Evolutionary conservation across 148 eudicot species (phyloP), one percentile per base, ranked within the genome.

Genomic region (Limonium bicolor): DNA sequence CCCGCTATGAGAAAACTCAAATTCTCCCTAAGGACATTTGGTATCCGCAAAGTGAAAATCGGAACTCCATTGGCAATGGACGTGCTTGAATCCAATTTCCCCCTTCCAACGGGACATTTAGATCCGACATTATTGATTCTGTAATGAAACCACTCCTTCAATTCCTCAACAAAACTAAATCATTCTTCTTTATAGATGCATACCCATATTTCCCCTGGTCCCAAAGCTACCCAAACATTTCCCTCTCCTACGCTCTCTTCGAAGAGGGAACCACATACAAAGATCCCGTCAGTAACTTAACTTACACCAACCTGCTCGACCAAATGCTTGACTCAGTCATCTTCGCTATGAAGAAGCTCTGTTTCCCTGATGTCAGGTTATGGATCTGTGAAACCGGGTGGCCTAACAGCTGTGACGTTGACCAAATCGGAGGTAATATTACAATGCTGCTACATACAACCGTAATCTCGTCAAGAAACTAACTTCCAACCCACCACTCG

Each of bases 1-100:
- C 97, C 92, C 1, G 74, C 92, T 3, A 88, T 88, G 78, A 69
- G 86, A 31, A 69, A 63, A 22, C 66, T 88, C 52, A 46, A 65
- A 14, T 36, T 12, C 26, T 72, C 97, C 7, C 56, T 83, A 5
- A 71, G 54, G 33, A 34, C 15, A 4, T 36, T 28, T 27, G 64
- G 64, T 0, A 32, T 80, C 18, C 25, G 22, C 0, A 80, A 74
- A 23, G 60, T 88, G 17, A 88, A 88, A 50, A 84, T 88, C 27
- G 90, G 97, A 0, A 83, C 97, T 0, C 76, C 97, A 4, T 14
- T 80, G 46, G 94, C 97, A 0, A 74, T 80, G 71, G 94, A 88
- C 48, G 73, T 66, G 5, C 36, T 88, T 7, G 81, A 72, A 35
- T 57, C 80, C 19, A 67, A 78, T 0, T 83, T 56, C 28, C 94